These are phyloP conservation scores for Nitzschia palea DNA, from an alignment of 108 stramenopile species.

Conservation along the genomic window DNA sequence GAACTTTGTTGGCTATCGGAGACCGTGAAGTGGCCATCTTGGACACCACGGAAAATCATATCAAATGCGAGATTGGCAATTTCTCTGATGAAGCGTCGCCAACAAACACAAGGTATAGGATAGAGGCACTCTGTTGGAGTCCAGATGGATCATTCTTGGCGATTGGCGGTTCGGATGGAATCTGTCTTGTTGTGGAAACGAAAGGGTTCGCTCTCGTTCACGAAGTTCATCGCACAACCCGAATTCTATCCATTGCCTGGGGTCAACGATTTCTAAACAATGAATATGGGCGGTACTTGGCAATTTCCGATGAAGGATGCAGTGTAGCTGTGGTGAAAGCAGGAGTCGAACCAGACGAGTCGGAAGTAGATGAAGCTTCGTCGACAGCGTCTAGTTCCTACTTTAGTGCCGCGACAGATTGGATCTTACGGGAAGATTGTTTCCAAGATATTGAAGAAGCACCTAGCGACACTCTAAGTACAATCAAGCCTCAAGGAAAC, in stretches of 20 bases:
- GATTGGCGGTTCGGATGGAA: slow-evolving; percentile 40
- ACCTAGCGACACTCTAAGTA: too few relatives aligned
- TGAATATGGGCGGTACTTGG: slow-evolving; percentile 30
- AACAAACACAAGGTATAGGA: slow-evolving; percentile 14
- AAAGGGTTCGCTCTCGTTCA: slow-evolving; percentile 40
- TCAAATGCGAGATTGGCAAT: slow-evolving; percentile 29
- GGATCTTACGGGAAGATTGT: slow-evolving; percentile 34
- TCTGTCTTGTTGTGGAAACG: slow-evolving; percentile 43
- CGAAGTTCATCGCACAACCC: slow-evolving; percentile 27
- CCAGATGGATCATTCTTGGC: slow-evolving; percentile 37
- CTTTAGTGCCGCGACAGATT: slow-evolving; percentile 23
- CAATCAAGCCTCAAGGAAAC: slow-evolving; percentile 16
- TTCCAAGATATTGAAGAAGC: slow-evolving; percentile 26
- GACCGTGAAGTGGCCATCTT: slow-evolving; percentile 34
- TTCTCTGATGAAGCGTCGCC: slow-evolving; percentile 2
- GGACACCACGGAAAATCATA: slow-evolving; percentile 13
- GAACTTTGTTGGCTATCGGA: slow-evolving; percentile 37
- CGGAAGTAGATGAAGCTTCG: slow-evolving; percentile 18
- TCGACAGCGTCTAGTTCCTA: slow-evolving; percentile 31
- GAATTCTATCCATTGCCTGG: slow-evolving; percentile 35
- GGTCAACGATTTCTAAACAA: slow-evolving; percentile 7
- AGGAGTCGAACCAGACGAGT: slow-evolving; percentile 16
- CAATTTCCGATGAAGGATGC: slow-evolving; percentile 30
- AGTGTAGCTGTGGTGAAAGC: slow-evolving; percentile 40
- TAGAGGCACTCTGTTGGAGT: slow-evolving; percentile 43